phyloP scores from a whole-genome alignment of 2,329 filamentous ascomycete genomes.

The Ceratocystis colombiana region DNA sequence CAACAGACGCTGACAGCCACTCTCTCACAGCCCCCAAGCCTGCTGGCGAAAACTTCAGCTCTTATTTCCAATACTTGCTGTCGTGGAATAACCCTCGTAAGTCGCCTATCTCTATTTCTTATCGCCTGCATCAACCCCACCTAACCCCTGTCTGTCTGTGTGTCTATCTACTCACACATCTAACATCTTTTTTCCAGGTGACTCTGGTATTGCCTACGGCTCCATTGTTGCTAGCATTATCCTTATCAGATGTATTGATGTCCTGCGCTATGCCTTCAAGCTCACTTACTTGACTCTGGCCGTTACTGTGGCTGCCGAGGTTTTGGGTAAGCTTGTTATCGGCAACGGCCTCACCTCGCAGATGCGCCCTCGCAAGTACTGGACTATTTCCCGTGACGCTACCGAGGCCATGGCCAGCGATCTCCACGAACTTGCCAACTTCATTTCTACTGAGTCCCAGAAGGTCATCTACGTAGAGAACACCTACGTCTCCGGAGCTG shows the following conservation, averaged over 20 bases:
- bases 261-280: slow-evolving; percentile 56
- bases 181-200: slow-evolving; percentile 37
- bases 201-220: slow-evolving; percentile 54
- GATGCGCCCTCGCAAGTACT: slow-evolving; percentile 57
- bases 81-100: slow-evolving; percentile 60
- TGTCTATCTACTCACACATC: background rate
- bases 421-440: slow-evolving; percentile 59
- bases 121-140: slow-evolving; percentile 12
- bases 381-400: slow-evolving; percentile 53
- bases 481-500: slow-evolving; percentile 47
- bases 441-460: slow-evolving; percentile 60
- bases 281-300: slow-evolving; percentile 53
- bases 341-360: slow-evolving; percentile 54
- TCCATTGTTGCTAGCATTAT: slow-evolving; percentile 51
- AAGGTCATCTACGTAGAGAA: slow-evolving; percentile 61
- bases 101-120: slow-evolving; percentile 29
- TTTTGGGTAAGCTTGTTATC: slow-evolving; percentile 50
- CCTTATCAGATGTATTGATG: slow-evolving; percentile 53
- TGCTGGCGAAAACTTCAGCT: slow-evolving; percentile 56
- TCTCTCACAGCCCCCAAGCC: slow-evolving; percentile 17
- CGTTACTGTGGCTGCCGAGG: slow-evolving; percentile 51
- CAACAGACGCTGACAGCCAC: slow-evolving; percentile 8
- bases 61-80: slow-evolving; percentile 57
- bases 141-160: slow-evolving; percentile 23
- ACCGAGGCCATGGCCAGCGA: slow-evolving; percentile 53